Percentiles rank a stretch among this genome's conserved stretches.
These are phyloP conservation scores for Chytriomyces sp. DNA, from an alignment of 192 early-diverging fungal genomes.

Conservation along the genomic window DNA sequence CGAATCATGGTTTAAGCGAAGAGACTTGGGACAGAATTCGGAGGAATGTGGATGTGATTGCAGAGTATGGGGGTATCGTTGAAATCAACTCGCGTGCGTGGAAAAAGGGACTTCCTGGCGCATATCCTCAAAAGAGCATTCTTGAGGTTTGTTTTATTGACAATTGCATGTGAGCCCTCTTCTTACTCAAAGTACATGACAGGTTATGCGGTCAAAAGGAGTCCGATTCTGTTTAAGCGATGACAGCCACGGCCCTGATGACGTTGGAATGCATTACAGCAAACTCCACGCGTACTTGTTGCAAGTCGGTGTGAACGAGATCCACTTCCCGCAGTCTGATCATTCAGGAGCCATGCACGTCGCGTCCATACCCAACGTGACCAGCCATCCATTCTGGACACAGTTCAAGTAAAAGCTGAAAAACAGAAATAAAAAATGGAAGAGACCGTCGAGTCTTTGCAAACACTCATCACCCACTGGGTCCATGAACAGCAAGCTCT, in stretches of 20 bases:
- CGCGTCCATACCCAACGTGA: constrained; percentile 2
- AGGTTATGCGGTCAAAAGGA: constrained; percentile 67
- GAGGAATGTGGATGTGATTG: constrained; percentile 83
- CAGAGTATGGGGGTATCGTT: constrained; percentile 83
- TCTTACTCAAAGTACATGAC: constrained; percentile 6
- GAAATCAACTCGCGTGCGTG: constrained; percentile 94
- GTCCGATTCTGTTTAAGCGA: constrained; percentile 87
- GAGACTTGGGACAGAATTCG: constrained; percentile 59
- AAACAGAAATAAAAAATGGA: too few relatives aligned
- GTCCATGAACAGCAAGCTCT: not conserved
- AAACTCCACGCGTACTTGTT: constrained; percentile 72
- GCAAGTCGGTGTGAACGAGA: constrained; percentile 53
- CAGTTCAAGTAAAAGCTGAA: not conserved
- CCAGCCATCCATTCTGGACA: constrained; percentile 11
- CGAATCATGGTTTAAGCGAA: constrained; percentile 42
- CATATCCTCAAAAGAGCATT: constrained; percentile 89
- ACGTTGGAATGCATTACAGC: constrained; percentile 87
- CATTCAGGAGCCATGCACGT: not conserved
- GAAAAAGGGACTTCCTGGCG: constrained; percentile 83
- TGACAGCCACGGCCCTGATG: constrained; percentile 89
- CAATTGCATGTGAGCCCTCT: not conserved
- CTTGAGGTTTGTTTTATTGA: constrained; percentile 59
- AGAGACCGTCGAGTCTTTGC: not conserved
- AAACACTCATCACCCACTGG: not conserved
- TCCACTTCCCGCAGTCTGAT: constrained; percentile 12